Evolutionary conservation across 768 basidiomycete species (phyloP).

Genomic region (Trichaptum fuscoviolaceum): DNA sequence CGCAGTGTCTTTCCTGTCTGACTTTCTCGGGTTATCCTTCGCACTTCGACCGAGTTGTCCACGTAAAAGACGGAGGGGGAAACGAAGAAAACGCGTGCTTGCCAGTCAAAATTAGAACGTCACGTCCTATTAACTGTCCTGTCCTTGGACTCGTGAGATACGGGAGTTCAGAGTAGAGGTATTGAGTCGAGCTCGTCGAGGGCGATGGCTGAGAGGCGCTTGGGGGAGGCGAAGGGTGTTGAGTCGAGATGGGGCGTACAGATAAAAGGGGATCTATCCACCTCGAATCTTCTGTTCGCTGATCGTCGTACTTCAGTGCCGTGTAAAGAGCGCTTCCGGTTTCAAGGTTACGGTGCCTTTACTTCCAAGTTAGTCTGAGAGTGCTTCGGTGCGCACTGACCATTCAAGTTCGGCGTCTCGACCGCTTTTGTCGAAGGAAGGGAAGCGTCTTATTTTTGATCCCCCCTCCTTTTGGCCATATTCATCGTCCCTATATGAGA

Average conservation of each 20-base stretch:
- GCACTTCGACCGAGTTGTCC: neutral
- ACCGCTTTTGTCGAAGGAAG: neutral
- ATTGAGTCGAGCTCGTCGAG: neutral
- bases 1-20: neutral
- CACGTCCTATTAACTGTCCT: neutral
- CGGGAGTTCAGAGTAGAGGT: neutral
- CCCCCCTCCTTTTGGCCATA: neutral
- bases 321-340: neutral
- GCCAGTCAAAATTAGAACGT: neutral
- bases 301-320: neutral
- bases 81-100: neutral
- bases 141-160: neutral
- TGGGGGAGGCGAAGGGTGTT: neutral
- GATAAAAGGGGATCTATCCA: neutral
- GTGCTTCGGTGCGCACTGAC: neutral
- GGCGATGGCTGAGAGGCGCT: neutral
- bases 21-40: neutral
- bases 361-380: neutral
- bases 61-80: neutral
- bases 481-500: neutral
- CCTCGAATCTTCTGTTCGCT: neutral
- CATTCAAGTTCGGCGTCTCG: neutral
- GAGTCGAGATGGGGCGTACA: neutral
- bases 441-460: neutral
- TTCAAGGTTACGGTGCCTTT: neutral